Conservation (phyloP, 495 filamentous ascomycete genomes). For the Annulohypoxylon moriforme region DNA sequence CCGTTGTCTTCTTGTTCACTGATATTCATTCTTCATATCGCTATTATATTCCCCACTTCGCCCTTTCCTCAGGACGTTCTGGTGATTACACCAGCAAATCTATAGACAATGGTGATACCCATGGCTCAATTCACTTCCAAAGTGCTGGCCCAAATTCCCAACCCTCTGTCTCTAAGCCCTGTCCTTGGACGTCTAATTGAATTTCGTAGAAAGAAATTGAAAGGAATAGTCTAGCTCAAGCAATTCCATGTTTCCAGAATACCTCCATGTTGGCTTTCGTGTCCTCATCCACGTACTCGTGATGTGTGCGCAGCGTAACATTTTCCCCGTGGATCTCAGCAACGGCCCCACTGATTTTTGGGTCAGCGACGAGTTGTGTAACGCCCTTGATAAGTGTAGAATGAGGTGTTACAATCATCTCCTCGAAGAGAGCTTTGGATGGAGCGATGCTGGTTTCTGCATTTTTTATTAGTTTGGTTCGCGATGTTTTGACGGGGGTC, state of each 20-base stretch:
- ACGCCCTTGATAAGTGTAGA: slow-evolving; percentile 60
- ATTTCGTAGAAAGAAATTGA: not conserved
- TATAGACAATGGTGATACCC: not conserved
- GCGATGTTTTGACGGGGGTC: not conserved
- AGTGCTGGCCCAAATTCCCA: not conserved
- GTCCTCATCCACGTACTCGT: slow-evolving; percentile 64
- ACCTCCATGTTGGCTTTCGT: slow-evolving; percentile 60
- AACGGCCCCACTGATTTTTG: slow-evolving; percentile 56
- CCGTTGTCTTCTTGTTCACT: not conserved
- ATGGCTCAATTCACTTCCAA: not conserved
- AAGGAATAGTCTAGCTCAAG: slow-evolving; percentile 16
- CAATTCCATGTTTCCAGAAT: slow-evolving; percentile 36
- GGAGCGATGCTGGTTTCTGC: slow-evolving; percentile 64
- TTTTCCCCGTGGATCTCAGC: slow-evolving; percentile 66
- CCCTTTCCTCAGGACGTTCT: not conserved
- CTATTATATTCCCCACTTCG: not conserved
- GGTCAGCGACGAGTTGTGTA: slow-evolving; percentile 55
- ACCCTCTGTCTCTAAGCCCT: not conserved
- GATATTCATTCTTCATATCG: not conserved
- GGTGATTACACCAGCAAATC: not conserved
- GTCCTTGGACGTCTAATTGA: not conserved
- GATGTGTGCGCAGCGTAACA: slow-evolving; percentile 61
- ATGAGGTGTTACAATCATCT: slow-evolving; percentile 67
- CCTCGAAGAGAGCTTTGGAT: slow-evolving; percentile 56
- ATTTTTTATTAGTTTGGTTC: slow-evolving; percentile 13